Conservation (phyloP, 2,329 filamentous ascomycete genomes). For the Neonectria ditissima region DNA sequence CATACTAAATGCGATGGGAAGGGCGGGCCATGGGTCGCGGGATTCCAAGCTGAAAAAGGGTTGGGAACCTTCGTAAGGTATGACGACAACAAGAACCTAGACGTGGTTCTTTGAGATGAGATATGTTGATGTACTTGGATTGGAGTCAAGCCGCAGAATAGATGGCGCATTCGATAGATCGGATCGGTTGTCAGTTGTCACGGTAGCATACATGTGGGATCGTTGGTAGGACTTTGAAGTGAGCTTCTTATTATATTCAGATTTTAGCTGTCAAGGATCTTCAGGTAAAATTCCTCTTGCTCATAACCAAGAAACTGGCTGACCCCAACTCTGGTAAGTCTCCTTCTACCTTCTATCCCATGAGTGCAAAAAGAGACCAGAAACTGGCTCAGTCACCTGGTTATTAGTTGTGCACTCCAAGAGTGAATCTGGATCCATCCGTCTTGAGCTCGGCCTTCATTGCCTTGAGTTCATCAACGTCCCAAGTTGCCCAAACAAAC, state of each 20-base stretch:
- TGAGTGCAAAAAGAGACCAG: not conserved
- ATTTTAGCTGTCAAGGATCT: not conserved
- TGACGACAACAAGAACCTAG: not conserved
- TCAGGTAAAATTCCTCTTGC: not conserved
- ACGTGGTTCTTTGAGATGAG: not conserved
- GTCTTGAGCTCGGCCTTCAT: slow-evolving; percentile 49
- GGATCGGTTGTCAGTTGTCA: not conserved
- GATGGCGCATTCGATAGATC: not conserved
- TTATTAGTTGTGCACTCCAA: not conserved
- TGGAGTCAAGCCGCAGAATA: not conserved
- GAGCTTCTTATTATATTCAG: not conserved
- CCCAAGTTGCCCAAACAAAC: slow-evolving; percentile 63
- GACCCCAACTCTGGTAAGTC: too few relatives aligned
- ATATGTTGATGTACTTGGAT: not conserved
- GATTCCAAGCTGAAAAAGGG: not conserved
- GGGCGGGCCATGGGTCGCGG: not conserved
- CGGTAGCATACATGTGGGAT: not conserved
- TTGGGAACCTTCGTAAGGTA: not conserved
- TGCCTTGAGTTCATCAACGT: slow-evolving; percentile 61
- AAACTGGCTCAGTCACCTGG: not conserved
- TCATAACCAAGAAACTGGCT: too few relatives aligned
- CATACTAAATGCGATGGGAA: not conserved
- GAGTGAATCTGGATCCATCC: slow-evolving; percentile 37
- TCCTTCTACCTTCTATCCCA: not conserved
- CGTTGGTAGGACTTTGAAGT: not conserved